Percentiles rank a stretch among this genome's conserved stretches.
These are phyloP conservation scores for Diaporthe citrichinensis DNA, from an alignment of 2,329 filamentous ascomycete species.

Conservation along the genomic window DNA sequence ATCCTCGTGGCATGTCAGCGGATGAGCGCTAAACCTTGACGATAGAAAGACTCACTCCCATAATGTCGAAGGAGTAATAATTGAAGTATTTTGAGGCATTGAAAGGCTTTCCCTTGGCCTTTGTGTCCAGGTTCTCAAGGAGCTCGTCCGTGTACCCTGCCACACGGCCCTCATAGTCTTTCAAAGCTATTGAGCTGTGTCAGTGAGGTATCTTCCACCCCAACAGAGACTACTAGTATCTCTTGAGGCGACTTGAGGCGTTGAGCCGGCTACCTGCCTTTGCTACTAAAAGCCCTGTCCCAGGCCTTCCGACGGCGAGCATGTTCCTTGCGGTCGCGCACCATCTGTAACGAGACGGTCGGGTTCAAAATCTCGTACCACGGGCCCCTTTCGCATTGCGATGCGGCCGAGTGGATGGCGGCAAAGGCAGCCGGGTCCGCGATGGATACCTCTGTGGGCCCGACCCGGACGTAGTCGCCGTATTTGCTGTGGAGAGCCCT, in stretches of 20 bases:
- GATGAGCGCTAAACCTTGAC: not conserved
- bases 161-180: conserved; percentile 28
- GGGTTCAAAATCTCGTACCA: conserved; percentile 53
- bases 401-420: conserved; percentile 49
- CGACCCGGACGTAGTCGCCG: conserved; percentile 45
- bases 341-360: conserved; percentile 49
- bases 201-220: not conserved
- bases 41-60: conserved; percentile 47
- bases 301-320: conserved; percentile 51
- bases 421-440: conserved; percentile 48
- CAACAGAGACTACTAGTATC: not conserved
- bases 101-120: conserved; percentile 11
- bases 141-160: conserved; percentile 28
- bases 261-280: conserved; percentile 40
- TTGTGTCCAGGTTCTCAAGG: conserved; percentile 1
- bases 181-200: conserved; percentile 2
- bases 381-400: conserved; percentile 50
- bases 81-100: conserved; percentile 34
- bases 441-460: conserved; percentile 52
- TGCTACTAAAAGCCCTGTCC: conserved; percentile 51
- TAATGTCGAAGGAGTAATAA: conserved; percentile 53
- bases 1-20: conserved; percentile 43
- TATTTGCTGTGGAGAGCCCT: conserved; percentile 43
- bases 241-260: not conserved
- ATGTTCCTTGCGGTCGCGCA: conserved; percentile 51